phyloP scores from a whole-genome alignment of 768 basidiomycete genomes.

The Lentinula guzmanii region DNA sequence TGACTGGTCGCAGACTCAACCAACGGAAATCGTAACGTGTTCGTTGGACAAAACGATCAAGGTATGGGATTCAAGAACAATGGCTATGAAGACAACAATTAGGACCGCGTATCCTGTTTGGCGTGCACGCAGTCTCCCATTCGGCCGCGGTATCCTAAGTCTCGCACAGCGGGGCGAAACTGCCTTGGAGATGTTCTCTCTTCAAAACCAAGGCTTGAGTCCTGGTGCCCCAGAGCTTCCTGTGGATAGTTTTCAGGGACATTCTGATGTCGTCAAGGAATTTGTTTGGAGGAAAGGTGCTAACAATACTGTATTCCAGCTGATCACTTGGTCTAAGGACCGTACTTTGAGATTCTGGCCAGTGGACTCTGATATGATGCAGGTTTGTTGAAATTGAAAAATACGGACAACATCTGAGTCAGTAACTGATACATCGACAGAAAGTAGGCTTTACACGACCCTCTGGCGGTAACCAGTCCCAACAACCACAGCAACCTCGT shows the following conservation, averaged over 20 bases:
- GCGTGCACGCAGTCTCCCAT: constrained; percentile 89
- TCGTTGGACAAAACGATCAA: constrained; percentile 94
- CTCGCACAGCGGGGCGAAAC: constrained; percentile 87
- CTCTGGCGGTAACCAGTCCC: constrained; percentile 9
- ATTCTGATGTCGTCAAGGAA: constrained; percentile 92
- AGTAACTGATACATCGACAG: constrained; percentile 20
- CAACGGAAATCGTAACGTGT: constrained; percentile 87
- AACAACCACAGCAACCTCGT: constrained; percentile 10
- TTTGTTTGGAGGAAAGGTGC: constrained; percentile 86
- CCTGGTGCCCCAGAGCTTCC: constrained; percentile 29
- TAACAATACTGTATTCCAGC: constrained; percentile 48
- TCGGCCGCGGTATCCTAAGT: constrained; percentile 83
- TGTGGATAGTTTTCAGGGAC: constrained; percentile 78
- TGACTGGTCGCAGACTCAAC: constrained; percentile 80
- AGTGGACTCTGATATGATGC: constrained; percentile 61
- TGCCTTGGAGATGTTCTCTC: constrained; percentile 76
- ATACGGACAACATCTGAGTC: not conserved
- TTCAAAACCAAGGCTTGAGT: constrained; percentile 15
- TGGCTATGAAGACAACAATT: constrained; percentile 35
- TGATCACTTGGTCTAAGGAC: constrained; percentile 78
- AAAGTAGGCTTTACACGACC: constrained; percentile 39
- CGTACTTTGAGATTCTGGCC: constrained; percentile 91
- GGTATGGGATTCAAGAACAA: constrained; percentile 59
- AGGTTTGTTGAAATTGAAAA: constrained; percentile 30
- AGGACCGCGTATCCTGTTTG: constrained; percentile 86